A percentile compares a stretch with the other conserved stretches of the same genome.
These are phyloP conservation scores for Aureobasidium sp. DNA, from an alignment of 2,329 filamentous ascomycete genomes.

Conservation along the genomic window DNA sequence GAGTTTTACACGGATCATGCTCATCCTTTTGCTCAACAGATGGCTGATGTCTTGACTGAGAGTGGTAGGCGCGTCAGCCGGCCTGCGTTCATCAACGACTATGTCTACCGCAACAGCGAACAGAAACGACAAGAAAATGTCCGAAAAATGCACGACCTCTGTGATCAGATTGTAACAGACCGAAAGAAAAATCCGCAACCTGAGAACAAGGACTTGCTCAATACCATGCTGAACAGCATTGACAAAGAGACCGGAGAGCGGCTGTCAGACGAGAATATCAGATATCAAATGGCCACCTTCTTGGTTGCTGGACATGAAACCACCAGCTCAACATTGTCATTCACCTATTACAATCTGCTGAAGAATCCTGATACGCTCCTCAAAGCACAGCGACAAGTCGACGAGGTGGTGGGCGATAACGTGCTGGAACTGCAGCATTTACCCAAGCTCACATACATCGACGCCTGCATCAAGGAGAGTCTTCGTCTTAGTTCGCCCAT, in stretches of 20 bases:
- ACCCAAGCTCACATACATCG: slow-evolving; percentile 46
- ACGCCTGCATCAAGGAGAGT: slow-evolving; percentile 49
- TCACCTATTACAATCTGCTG: slow-evolving; percentile 45
- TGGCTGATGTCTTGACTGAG: slow-evolving; percentile 1
- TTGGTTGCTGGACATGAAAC: slow-evolving; percentile 43
- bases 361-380: slow-evolving; percentile 45
- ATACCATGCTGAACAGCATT: slow-evolving; percentile 51
- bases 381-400: slow-evolving; percentile 48
- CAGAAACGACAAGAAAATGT: background rate
- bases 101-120: background rate
- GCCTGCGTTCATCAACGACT: background rate
- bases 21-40: background rate
- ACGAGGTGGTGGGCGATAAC: slow-evolving; percentile 43
- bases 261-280: slow-evolving; percentile 53
- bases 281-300: slow-evolving; percentile 64
- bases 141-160: background rate
- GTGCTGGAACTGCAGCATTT: slow-evolving; percentile 45
- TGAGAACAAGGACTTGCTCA: slow-evolving; percentile 47
- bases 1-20: background rate
- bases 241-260: slow-evolving; percentile 56
- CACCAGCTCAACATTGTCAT: slow-evolving; percentile 27
- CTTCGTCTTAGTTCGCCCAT: slow-evolving; percentile 50
- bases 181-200: slow-evolving; percentile 5
- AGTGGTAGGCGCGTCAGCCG: background rate
- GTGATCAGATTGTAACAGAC: background rate